Evolutionary conservation across 1,139 yeast genomes (phyloP), one percentile per base, ranked within the genome.

Genomic region (Hansenula lynferdii): DNA sequence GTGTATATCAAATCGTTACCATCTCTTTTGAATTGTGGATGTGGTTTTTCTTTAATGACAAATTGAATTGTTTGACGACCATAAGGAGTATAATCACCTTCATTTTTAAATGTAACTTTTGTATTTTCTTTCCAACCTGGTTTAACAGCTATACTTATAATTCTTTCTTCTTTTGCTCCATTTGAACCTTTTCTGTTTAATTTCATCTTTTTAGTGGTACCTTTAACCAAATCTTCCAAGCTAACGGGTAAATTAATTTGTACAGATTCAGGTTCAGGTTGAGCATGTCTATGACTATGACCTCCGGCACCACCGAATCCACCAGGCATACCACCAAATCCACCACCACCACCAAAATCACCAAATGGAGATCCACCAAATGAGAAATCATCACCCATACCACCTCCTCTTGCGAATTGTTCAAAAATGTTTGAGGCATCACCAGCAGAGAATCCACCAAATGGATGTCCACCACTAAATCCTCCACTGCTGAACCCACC

Each of bases 111-210:
- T 28, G 94, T 86, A 53, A 92, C 71, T 64, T 92, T 92, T 21
- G 99, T 92, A 44, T 98, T 98, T 6, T 95, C 86, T 64, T 92
- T 92, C 97, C 98, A 92, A 41, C 99, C 99, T 2, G 96, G 94
- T 62, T 79, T 87, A 57, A 94, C 67, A 46, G 75, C 73, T 41
- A 92, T 77, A 53, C 81, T 86, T 51, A 92, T 70, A 41, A 90
- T 80, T 56, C 80, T 83, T 50, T 85, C 84, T 57, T 90, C 96
- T 42, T 69, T 72, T 24, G 63, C 54, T 26, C 96, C 96, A 49
- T 61, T 64, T 22, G 72, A 65, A 28, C 85, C 84, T 62, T 80
- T 86, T 62, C 97, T 78, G 60, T 79, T 85, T 49, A 92, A 77
- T 65, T 90, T 92, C 77, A 94, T 78, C 60, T 90, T 89, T 68